Base-by-base conservation (phyloP, 495 filamentous ascomycete species). In the Hypoxylon fuscum region DNA sequence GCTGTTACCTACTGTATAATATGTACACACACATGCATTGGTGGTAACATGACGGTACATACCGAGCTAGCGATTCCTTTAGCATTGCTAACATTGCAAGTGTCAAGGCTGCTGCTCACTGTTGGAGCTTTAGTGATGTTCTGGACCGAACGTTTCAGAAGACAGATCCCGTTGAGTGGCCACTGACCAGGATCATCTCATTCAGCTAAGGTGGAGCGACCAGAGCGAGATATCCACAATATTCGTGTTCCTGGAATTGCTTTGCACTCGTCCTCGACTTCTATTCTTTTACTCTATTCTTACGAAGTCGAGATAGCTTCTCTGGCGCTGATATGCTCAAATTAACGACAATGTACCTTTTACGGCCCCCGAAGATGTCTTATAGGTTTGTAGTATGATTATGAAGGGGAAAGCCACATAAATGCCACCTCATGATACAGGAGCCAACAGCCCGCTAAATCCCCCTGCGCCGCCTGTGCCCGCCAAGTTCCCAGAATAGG, bases 401-500 rank as follows among this genome's bases (percentile, higher is more conserved):
- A 44, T 5, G 5, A 11, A 50, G 3, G 2, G 25, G 15, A 6
- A n/a, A 11, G 14, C 48, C 29, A n/a, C n/a, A n/a, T 32, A 46
- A 54, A 62, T 62, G 35, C 52, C 25, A 67, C 64, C 43, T 34
- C 21, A 62, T 63, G 59, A 58, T 54, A 63, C 64, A 55, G 17
- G 21, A 52, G 25, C 11, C 20, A 50, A 46, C 43, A 63, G 41
- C n/a, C n/a, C n/a, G 37, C 31, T 55, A 10, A 32, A 52, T 51
- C 47, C 59, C 64, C 64, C 55, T 67, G 64, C 45, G 51, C 20
- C 25, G 54, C 64, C 64, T 4, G 49, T 54, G 54, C 64, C 64
- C 3, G 49, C 59, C 64, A 68, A 59, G 64, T 10, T 68, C 49
- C 43, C 59, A 68, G 62, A 63, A 34, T 68, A 48, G 38, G 64